Evolutionary conservation across 768 basidiomycete species (phyloP), one percentile per base, ranked within the genome.

Genomic region (Mycena venus): DNA sequence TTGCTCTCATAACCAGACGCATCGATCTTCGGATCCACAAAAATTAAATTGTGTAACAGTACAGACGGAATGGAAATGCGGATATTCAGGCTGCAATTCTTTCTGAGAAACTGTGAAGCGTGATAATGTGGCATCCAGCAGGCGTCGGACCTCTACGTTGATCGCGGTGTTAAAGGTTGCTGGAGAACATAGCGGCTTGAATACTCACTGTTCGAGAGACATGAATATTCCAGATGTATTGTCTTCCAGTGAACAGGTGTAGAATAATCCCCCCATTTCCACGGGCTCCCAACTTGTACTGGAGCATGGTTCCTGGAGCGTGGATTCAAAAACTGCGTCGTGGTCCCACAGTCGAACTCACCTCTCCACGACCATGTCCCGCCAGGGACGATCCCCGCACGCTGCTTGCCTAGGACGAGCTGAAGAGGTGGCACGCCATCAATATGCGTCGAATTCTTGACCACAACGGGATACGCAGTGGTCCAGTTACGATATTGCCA

Each of bases 401-500:
- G 79, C 74, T 86, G 85, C 42, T 78, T 82, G 25, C 85, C 87
- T 27, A 88, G 76, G 10, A 85, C 80, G 42, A 93, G 79, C 78
- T 90, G 90, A 64, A 91, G 82, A 11, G 90, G 89, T 59, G 86
- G 73, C 3, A 74, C 82, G 1, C 84, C 81, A 19, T 86, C 80
- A 12, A 82, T 80, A 34, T 78, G 75, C 8, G 90, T 91, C 10
- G 85, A 83, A 74, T 92, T 92, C 44, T 88, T 79, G 42, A 91
- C 84, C 74, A 89, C 90, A 53, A 92, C 88, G 62, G 87, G 86
- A 68, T 87, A 85, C 64, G 92, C 89, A 19, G 88, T 84, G 0
- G 90, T 86, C 64, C 89, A 89, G 79, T 93, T 92, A 67, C 86
- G 84, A 77, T 86, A 87, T 62, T 89, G 88, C 84, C 86, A 90